These are phyloP conservation scores for Conoideocrella luteorostrata DNA, from an alignment of 2,329 filamentous ascomycete species.

Conservation along the genomic window DNA sequence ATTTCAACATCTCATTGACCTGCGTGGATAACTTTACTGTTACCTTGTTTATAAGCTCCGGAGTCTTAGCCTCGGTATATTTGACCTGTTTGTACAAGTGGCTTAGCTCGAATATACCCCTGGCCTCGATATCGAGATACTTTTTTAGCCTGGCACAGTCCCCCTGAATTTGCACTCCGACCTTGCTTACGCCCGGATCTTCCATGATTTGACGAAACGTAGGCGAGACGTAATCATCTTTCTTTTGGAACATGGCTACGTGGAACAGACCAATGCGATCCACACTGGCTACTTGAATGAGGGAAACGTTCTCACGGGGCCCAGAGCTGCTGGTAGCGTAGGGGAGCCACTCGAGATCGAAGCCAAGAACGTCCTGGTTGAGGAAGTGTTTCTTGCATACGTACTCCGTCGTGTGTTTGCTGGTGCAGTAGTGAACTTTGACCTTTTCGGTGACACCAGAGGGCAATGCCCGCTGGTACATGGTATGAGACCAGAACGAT, in stretches of 20 bases:
- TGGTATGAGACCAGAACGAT: constrained; percentile 61
- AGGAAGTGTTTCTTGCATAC: constrained; percentile 60
- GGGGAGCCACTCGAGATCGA: constrained; percentile 80
- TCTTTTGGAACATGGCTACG: constrained; percentile 54
- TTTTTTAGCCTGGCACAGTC: constrained; percentile 63
- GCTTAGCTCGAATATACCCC: constrained; percentile 72
- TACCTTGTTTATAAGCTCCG: constrained; percentile 57
- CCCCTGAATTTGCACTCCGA: constrained; percentile 68
- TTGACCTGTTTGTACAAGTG: constrained; percentile 75
- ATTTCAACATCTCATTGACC: constrained; percentile 61
- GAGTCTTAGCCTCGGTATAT: constrained; percentile 44
- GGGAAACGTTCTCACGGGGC: constrained; percentile 63
- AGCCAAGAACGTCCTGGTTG: constrained; percentile 66
- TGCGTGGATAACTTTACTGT: constrained; percentile 62
- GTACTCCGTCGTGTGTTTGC: constrained; percentile 58
- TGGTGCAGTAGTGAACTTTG: constrained; percentile 72
- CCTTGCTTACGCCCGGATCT: constrained; percentile 61
- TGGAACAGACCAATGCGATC: constrained; percentile 78
- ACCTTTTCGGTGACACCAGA: constrained; percentile 45
- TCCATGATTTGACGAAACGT: constrained; percentile 68
- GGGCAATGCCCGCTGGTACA: constrained; percentile 52
- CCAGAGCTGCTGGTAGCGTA: constrained; percentile 39
- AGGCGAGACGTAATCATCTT: constrained; percentile 59
- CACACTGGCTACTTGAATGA: constrained; percentile 77
- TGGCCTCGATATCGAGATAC: constrained; percentile 57